phyloP scores from a whole-genome alignment of 2,329 filamentous ascomycete species.

The Aspergillus brasiliensis region DNA sequence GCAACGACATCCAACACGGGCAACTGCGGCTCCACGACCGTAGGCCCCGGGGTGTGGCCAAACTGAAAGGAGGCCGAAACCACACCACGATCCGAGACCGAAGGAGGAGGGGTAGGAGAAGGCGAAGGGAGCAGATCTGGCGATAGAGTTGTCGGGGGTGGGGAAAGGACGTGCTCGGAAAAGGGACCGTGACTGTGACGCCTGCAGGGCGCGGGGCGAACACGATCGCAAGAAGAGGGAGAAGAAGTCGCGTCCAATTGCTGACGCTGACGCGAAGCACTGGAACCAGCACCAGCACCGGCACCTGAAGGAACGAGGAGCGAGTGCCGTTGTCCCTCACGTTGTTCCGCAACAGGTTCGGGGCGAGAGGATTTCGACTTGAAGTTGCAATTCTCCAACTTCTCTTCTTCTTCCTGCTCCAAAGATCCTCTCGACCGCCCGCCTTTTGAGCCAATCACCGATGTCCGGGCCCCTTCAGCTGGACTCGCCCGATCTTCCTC shows the following conservation, averaged over 20 bases:
- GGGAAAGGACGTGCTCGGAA: conserved; percentile 24
- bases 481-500: not conserved
- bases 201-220: conserved; percentile 11
- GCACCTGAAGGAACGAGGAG: not conserved
- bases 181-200: conserved; percentile 17
- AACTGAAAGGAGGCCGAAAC: conserved; percentile 25
- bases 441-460: conserved; percentile 1
- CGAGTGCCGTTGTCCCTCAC: conserved; percentile 12
- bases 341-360: conserved; percentile 1
- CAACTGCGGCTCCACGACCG: conserved; percentile 23
- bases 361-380: not conserved
- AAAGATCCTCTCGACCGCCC: conserved; percentile 7
- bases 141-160: conserved; percentile 27
- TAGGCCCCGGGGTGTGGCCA: conserved; percentile 15
- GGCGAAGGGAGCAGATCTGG: conserved; percentile 21
- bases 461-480: not conserved
- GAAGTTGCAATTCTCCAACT: not conserved
- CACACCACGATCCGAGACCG: conserved; percentile 26
- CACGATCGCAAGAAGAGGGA: conserved; percentile 14
- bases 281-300: not conserved
- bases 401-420: not conserved
- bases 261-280: not conserved
- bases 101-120: conserved; percentile 21
- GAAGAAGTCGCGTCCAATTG: conserved; percentile 1
- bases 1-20: conserved; percentile 32